These are phyloP conservation scores for Styphnolobium japonicum DNA, from an alignment of 306 rosid genomes.

Conservation along the genomic window DNA sequence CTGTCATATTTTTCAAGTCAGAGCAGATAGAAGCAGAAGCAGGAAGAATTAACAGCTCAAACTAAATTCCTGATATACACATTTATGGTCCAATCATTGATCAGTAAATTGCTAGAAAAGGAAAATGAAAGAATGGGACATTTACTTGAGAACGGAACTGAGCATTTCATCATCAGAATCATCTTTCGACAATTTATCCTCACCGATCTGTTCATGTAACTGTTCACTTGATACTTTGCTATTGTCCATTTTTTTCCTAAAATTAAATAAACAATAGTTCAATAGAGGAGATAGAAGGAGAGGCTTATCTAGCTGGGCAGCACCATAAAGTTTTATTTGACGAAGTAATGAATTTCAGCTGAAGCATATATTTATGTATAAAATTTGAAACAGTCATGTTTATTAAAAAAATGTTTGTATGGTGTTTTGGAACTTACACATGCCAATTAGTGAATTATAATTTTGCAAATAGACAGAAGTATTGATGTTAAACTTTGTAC, in stretches of 20 bases:
- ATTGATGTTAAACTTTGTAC: not conserved
- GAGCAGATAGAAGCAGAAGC: not conserved
- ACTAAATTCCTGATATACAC: not conserved
- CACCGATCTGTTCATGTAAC: conserved; percentile 23
- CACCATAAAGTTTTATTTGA: conserved; percentile 9
- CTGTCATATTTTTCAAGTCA: conserved; percentile 5
- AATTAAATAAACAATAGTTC: conserved; percentile 10
- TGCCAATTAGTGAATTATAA: not conserved
- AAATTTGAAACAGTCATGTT: not conserved
- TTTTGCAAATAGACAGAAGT: not conserved
- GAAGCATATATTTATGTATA: conserved; percentile 4
- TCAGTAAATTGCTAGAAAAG: not conserved
- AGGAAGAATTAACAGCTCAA: not conserved
- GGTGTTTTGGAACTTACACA: not conserved
- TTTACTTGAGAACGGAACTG: conserved; percentile 55
- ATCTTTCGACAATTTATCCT: conserved; percentile 29
- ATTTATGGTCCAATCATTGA: not conserved
- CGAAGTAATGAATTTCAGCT: not conserved
- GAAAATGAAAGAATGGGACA: conserved; percentile 11
- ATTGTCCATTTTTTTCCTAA: conserved; percentile 43
- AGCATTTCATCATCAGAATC: conserved; percentile 55
- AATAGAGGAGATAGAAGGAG: not conserved
- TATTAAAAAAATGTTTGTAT: not conserved
- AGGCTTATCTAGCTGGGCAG: not conserved
- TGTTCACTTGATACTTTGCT: conserved; percentile 18